These are phyloP conservation scores for Calvatia gigantea DNA, from an alignment of 768 basidiomycete genomes.

Conservation along the genomic window DNA sequence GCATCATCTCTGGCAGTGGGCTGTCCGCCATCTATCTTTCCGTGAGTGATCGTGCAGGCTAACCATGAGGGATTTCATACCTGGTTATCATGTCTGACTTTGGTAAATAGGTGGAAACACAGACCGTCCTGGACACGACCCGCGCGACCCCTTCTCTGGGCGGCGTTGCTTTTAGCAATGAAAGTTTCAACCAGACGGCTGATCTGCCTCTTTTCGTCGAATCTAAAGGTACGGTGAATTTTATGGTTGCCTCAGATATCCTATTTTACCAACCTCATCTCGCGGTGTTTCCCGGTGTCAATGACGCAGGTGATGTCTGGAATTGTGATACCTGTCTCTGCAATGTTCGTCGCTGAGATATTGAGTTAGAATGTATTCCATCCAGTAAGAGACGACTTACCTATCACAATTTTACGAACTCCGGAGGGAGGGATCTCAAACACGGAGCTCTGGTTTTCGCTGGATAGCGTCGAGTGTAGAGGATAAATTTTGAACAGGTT, in stretches of 20 bases:
- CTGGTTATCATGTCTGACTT: slow-evolving; percentile 76
- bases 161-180: slow-evolving; percentile 87
- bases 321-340: slow-evolving; percentile 97
- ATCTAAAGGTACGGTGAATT: slow-evolving; percentile 39
- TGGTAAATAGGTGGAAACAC: slow-evolving; percentile 96
- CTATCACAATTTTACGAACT: slow-evolving; percentile 90
- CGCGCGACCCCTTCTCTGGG: slow-evolving; percentile 85
- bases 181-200: slow-evolving; percentile 90
- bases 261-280: slow-evolving; percentile 64
- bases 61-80: slow-evolving; percentile 29
- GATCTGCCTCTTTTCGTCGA: slow-evolving; percentile 96
- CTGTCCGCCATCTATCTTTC: slow-evolving; percentile 72
- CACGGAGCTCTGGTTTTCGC: slow-evolving; percentile 85
- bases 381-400: slow-evolving; percentile 35
- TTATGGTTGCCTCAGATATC: neutral
- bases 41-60: slow-evolving; percentile 1
- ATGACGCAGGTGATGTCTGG: slow-evolving; percentile 97
- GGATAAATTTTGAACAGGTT: slow-evolving; percentile 71
- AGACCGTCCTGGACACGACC: slow-evolving; percentile 88
- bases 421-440: slow-evolving; percentile 84
- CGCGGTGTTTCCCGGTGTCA: slow-evolving; percentile 89
- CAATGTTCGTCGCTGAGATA: slow-evolving; percentile 78
- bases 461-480: slow-evolving; percentile 90
- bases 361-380: neutral
- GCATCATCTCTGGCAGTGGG: slow-evolving; percentile 93